A percentile compares a stretch with the other conserved stretches of the same genome.
Conservation (phyloP, 164 flowering plant genomes). For the Nymphaea colorata region DNA sequence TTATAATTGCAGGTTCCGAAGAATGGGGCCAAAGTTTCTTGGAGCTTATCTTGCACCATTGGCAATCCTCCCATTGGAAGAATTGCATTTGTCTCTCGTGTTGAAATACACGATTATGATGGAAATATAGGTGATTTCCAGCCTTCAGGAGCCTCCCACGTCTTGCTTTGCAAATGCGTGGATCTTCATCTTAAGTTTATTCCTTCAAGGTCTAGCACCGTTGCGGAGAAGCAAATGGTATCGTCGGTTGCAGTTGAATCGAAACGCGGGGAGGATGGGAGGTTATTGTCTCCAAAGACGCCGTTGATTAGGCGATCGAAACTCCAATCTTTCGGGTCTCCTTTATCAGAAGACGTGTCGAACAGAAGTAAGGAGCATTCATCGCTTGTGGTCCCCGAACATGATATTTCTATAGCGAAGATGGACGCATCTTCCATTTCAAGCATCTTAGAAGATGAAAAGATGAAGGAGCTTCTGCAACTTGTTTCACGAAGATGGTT, state of each 20-base stretch:
- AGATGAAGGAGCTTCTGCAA: constrained; percentile 40
- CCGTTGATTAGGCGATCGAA: constrained; percentile 26
- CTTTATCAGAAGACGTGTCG: constrained; percentile 7
- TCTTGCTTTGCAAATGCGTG: constrained; percentile 28
- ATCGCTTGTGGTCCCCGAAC: constrained; percentile 9
- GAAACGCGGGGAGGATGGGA: constrained; percentile 20
- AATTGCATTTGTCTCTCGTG: constrained; percentile 38
- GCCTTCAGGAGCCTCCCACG: constrained; percentile 1
- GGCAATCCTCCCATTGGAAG: constrained; percentile 62
- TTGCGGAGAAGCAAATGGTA: constrained; percentile 1
- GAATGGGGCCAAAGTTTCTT: constrained; percentile 58
- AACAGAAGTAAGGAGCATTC: constrained; percentile 15
- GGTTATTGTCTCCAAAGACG: constrained; percentile 48
- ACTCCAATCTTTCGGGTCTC: constrained; percentile 18
- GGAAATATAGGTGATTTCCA: no score
- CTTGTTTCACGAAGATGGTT: constrained; percentile 35
- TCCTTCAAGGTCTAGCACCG: constrained; percentile 12
- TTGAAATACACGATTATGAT: constrained; percentile 15
- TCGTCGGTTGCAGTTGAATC: constrained; percentile 8
- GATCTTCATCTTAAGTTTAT: constrained; percentile 46
- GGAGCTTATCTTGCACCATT: constrained; percentile 50
- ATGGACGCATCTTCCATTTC: no score
- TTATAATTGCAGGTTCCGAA: constrained; percentile 40
- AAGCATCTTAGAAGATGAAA: constrained; percentile 34
- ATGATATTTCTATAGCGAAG: constrained; percentile 1